These are phyloP conservation scores for Prunus campanulata DNA, from an alignment of 306 rosid species.

Conservation along the genomic window DNA sequence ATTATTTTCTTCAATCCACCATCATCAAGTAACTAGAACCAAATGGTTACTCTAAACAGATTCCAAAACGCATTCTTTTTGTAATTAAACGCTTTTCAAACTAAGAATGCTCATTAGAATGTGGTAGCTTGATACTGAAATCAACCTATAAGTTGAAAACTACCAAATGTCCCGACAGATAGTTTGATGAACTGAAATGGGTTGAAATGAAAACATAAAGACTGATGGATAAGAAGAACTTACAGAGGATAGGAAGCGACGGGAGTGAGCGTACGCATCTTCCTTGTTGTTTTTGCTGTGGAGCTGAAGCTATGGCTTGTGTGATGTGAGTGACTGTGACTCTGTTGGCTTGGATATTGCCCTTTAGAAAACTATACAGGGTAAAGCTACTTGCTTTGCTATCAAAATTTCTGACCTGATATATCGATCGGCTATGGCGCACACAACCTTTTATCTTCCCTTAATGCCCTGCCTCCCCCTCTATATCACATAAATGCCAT, in stretches of 20 bases:
- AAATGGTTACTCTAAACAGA: not conserved
- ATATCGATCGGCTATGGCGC: not conserved
- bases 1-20: not conserved
- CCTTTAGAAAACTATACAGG: not conserved
- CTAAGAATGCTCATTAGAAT: not conserved
- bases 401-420: not conserved
- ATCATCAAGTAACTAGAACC: not conserved
- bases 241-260: slow-evolving; percentile 16
- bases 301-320: not conserved
- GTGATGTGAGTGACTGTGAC: not conserved
- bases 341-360: not conserved
- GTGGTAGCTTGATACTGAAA: not conserved
- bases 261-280: slow-evolving; percentile 1
- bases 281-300: not conserved
- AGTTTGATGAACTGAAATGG: not conserved
- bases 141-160: not conserved
- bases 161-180: not conserved
- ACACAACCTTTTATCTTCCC: not conserved
- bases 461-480: not conserved
- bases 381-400: not conserved
- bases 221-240: not conserved
- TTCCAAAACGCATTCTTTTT: not conserved
- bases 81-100: not conserved
- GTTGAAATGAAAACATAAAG: not conserved
- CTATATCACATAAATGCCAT: not conserved